Base-by-base conservation (phyloP, 305 asterid species). In the Plantago lanceolata region DNA sequence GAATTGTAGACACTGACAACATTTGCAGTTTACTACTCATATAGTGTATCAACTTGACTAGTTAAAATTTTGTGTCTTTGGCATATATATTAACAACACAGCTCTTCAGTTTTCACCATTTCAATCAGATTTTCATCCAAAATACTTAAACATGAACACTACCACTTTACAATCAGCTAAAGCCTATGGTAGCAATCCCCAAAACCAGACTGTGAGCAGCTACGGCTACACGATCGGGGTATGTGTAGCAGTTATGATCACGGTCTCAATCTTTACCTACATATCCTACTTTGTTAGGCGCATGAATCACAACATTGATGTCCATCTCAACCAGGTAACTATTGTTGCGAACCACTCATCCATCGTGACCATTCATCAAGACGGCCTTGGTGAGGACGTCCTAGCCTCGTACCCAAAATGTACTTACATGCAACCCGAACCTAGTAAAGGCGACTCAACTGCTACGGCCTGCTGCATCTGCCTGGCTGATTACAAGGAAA, bases 401-500 rank as follows among this genome's bases (percentile, higher is more conserved):
- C 55, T 79, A 18, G 47, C 71, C 18, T 55, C 76, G 47, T 67
- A 64, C 71, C 90, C 90, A 0, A 63, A 64, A 20, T 29, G 65
- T 61, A 48, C 66, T 0, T 84, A 69, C 75, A 65, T 78, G 8
- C 80, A 70, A 35, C 73, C 69, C 29, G 75, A 81, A 68, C 55
- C 63, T 31, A 63, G 67, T 53, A 76, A 64, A 13, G 51, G 59
- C n/a, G 76, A 67, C 35, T 65, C 79, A 31, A 37, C 67, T 0
- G 66, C 73, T 3, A 44, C 76, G 4, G 66, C 77, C 5, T 87
- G 95, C 61, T 80, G 86, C 52, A 82, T 87, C 64, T 87, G 93
- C 55, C 70, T 87, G 29, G 84, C 68, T 8, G 93, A 84, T 52
- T 87, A 79, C 64, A 75, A 73, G 53, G 79, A 71, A 43, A 63